phyloP scores from a whole-genome alignment of 208 protist genomes.

The Trypanosoma theileri region DNA sequence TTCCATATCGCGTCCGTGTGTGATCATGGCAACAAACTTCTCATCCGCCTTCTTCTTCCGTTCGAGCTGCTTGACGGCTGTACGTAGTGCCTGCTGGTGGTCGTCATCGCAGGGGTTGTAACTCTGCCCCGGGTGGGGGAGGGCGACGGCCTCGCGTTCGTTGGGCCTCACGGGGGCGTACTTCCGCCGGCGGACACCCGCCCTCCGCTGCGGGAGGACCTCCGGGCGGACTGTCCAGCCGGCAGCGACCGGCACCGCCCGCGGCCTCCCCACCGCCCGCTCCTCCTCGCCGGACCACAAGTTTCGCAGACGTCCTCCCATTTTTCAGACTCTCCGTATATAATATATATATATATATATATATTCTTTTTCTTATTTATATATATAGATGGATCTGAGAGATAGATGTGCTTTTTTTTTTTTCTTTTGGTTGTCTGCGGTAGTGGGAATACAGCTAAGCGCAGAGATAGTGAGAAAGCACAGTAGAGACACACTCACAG shows the following conservation, averaged over 20 bases:
- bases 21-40: slow-evolving; percentile 76
- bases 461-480: too few species aligned
- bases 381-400: too few species aligned
- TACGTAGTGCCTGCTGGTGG: slow-evolving; percentile 70
- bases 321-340: too few species aligned
- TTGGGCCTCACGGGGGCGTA: slow-evolving; percentile 72
- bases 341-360: too few species aligned
- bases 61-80: slow-evolving; percentile 60
- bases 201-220: slow-evolving; percentile 50
- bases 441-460: too few species aligned
- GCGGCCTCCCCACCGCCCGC: slow-evolving; percentile 56
- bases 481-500: too few species aligned
- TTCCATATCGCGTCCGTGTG: slow-evolving; percentile 42
- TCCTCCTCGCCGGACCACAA: slow-evolving; percentile 56
- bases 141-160: slow-evolving; percentile 73
- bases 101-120: slow-evolving; percentile 83
- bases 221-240: slow-evolving; percentile 68
- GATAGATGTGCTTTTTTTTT: too few species aligned
- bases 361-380: too few species aligned
- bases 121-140: slow-evolving; percentile 76
- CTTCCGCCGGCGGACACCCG: slow-evolving; percentile 74
- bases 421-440: too few species aligned
- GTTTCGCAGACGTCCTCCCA: slow-evolving; percentile 38
- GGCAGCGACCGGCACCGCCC: slow-evolving; percentile 43
- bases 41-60: slow-evolving; percentile 65